A percentile compares a stretch with the other conserved stretches of the same genome.
phyloP scores from a whole-genome alignment of 345 rosid genomes.

The Melastoma malabathricum region DNA sequence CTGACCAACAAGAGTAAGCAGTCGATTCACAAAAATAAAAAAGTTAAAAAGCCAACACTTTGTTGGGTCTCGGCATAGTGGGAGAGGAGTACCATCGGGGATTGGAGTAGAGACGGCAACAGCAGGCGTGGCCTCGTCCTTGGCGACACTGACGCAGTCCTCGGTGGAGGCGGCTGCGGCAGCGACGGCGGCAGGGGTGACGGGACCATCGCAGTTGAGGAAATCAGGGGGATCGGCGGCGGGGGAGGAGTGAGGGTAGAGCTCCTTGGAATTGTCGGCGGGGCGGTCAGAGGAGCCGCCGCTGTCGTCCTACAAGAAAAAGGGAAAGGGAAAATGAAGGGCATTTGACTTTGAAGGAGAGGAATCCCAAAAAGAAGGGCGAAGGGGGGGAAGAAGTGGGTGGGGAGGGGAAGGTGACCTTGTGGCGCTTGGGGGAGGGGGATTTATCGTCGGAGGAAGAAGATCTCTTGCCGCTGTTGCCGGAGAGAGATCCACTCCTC shows the following conservation, averaged over 20 bases:
- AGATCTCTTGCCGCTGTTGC: slow-evolving; percentile 48
- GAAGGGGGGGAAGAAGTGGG: not conserved
- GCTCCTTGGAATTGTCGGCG: slow-evolving; percentile 48
- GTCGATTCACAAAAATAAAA: not conserved
- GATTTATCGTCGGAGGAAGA: slow-evolving; percentile 51
- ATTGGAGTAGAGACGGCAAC: slow-evolving; percentile 38
- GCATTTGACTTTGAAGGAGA: not conserved
- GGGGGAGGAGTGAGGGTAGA: slow-evolving; percentile 25
- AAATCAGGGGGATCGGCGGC: slow-evolving; percentile 46
- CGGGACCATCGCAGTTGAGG: slow-evolving; percentile 20
- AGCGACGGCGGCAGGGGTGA: slow-evolving; percentile 15
- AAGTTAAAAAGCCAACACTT: slow-evolving; percentile 4
- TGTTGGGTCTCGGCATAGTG: not conserved
- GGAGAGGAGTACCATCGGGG: slow-evolving; percentile 33
- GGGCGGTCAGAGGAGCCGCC: slow-evolving; percentile 37
- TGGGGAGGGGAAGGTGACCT: slow-evolving; percentile 25
- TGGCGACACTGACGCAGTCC: slow-evolving; percentile 21
- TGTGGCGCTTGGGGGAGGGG: slow-evolving; percentile 60
- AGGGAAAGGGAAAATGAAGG: slow-evolving; percentile 5
- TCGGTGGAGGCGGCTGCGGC: slow-evolving; percentile 34
- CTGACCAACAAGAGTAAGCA: not conserved
- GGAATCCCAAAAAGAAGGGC: not conserved
- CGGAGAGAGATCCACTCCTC: slow-evolving; percentile 73
- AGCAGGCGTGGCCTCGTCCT: slow-evolving; percentile 39
- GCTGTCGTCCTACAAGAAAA: slow-evolving; percentile 38